Evolutionary conservation across 2,329 filamentous ascomycete species (phyloP).

Genomic region (Orbilia javanica): DNA sequence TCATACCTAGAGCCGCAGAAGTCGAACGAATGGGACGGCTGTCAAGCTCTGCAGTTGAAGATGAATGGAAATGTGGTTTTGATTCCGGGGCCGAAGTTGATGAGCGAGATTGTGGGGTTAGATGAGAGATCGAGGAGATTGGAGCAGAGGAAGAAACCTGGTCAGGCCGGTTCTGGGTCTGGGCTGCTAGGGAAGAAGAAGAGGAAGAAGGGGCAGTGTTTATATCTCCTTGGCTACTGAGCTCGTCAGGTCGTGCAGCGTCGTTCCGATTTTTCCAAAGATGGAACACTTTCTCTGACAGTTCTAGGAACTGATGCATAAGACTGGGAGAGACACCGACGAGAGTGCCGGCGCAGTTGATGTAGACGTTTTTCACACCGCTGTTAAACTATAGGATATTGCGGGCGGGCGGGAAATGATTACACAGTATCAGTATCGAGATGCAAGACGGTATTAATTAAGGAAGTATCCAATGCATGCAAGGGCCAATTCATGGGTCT

Average conservation of each 20-base stretch:
- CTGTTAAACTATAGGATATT: conserved; percentile 29
- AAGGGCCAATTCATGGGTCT: background rate
- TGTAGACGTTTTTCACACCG: conserved; percentile 37
- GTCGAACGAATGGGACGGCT: background rate
- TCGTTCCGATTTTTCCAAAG: conserved; percentile 48
- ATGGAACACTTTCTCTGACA: conserved; percentile 49
- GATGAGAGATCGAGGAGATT: background rate
- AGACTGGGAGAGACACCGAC: conserved; percentile 29
- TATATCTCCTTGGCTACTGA: background rate
- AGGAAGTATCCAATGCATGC: background rate
- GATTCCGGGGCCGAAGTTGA: background rate
- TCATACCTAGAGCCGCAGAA: background rate
- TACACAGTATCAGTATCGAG: background rate
- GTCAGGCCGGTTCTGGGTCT: background rate
- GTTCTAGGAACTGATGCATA: conserved; percentile 43
- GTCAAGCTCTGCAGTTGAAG: background rate
- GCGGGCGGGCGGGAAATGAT: background rate
- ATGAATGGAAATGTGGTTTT: background rate
- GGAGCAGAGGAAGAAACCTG: background rate
- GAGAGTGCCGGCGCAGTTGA: conserved; percentile 44
- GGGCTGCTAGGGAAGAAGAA: background rate
- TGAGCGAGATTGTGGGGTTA: background rate
- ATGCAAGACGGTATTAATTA: background rate
- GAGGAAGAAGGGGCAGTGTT: background rate
- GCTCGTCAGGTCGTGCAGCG: conserved; percentile 26